Evolutionary conservation across 331 rosid species (phyloP).

Genomic region (Ulmus americana): DNA sequence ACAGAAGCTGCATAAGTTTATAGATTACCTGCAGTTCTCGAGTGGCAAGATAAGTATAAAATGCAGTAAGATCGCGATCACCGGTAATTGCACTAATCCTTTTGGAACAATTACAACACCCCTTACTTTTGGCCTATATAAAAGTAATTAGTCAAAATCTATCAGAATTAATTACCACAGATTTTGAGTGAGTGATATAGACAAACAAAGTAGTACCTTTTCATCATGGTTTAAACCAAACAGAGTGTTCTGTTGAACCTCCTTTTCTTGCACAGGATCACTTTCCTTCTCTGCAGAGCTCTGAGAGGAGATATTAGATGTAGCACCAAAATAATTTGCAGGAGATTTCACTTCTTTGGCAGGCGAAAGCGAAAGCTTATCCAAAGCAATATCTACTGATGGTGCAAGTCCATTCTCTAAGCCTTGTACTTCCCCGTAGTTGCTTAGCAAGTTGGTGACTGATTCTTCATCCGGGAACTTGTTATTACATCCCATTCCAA

Average conservation of each 20-base stretch:
- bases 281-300: conserved; percentile 3
- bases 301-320: conserved; percentile 7
- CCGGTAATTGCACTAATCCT: conserved; percentile 17
- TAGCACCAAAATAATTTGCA: conserved; percentile 8
- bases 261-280: background rate
- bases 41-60: conserved; percentile 21
- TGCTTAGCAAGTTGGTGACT: background rate
- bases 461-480: conserved; percentile 9
- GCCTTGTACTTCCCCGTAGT: background rate
- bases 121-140: conserved; percentile 18
- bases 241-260: conserved; percentile 10
- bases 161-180: background rate
- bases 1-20: background rate
- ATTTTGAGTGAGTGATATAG: background rate
- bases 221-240: conserved; percentile 12
- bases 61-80: background rate
- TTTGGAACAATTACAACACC: conserved; percentile 4
- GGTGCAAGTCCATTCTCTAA: conserved; percentile 7
- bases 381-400: conserved; percentile 14
- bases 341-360: conserved; percentile 20
- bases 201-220: conserved; percentile 7
- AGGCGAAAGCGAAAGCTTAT: conserved; percentile 23
- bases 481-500: conserved; percentile 4
- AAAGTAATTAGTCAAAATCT: background rate
- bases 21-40: conserved; percentile 31